Evolutionary conservation across 805 yeast species (phyloP).

Genomic region (Sugiyamaella marilandica): DNA sequence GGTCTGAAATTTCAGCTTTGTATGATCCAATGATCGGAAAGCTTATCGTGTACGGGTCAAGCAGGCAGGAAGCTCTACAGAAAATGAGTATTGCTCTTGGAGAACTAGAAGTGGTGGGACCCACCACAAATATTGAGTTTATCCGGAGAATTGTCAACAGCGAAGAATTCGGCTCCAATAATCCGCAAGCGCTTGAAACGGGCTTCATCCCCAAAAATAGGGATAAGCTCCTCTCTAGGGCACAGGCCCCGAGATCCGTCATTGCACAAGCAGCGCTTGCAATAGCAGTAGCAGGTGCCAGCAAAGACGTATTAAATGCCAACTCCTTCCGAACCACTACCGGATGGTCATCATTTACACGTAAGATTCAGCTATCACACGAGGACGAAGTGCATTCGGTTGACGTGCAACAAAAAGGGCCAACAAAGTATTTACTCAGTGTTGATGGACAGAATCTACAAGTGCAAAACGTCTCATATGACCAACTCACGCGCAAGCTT

Average conservation of each 20-base stretch:
- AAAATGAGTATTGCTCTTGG: conserved; percentile 28
- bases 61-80: conserved; percentile 27
- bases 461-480: conserved; percentile 12
- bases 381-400: conserved; percentile 7
- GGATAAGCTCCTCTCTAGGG: conserved; percentile 18
- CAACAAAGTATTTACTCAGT: conserved; percentile 4
- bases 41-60: conserved; percentile 28
- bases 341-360: conserved; percentile 16
- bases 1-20: conserved; percentile 27
- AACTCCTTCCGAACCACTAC: not conserved
- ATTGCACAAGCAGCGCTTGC: conserved; percentile 24
- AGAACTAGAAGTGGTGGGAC: conserved; percentile 31
- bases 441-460: conserved; percentile 8
- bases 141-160: conserved; percentile 27
- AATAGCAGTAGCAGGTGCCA: conserved; percentile 23
- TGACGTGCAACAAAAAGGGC: conserved; percentile 12
- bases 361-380: conserved; percentile 14
- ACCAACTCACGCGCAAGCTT: conserved; percentile 13
- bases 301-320: conserved; percentile 8
- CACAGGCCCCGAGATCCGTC: conserved; percentile 21
- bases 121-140: conserved; percentile 31
- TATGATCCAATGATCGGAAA: conserved; percentile 35
- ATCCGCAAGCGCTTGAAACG: conserved; percentile 29
- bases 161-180: conserved; percentile 26
- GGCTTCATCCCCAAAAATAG: conserved; percentile 30